Evolutionary conservation across 2,329 filamentous ascomycete species (phyloP), one percentile per base, ranked within the genome.

Genomic region (Periconia digitata): DNA sequence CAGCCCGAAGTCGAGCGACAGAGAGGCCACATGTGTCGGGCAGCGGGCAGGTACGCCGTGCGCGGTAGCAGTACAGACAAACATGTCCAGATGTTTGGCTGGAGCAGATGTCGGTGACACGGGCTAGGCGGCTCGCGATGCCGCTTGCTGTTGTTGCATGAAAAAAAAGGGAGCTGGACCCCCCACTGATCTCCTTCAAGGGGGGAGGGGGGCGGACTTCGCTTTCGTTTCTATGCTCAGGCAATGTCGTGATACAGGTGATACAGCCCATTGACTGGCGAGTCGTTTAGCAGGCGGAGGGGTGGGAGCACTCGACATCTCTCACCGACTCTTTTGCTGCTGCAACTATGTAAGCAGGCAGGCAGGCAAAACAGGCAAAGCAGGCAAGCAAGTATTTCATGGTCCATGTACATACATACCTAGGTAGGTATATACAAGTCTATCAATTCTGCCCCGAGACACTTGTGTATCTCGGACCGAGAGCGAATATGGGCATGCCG

Each of bases 101-200:
- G 4, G 20, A n/a, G 7, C 15, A 27, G 8, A 43, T 7, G 40
- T 17, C 4, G 5, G n/a, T 15, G 21, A 55, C 53, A 49, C 53
- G 52, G 56, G 53, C 51, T 50, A 51, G 48, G 24, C 55, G 57
- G 53, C 54, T 58, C 58, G 60, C 42, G 20, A 17, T 39, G 21
- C 49, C 49, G 49, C 17, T n/a, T 13, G 21, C 27, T 34, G 34
- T 23, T 36, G 10, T 48, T 27, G 49, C 51, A 50, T 47, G 47
- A 27, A 32, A 32, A 32, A 32, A 32, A 32, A 32, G 27, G 27
- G 45, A 34, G 49, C 46, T 44, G 50, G 53, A n/a, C n/a, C 55
- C 58, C 58, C 60, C 60, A 61, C 60, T 41, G 29, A 44, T 45
- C 38, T 40, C 29, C 36, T 15, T n/a, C 39, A 18, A 32, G 45